phyloP scores from a whole-genome alignment of 805 yeast species.

The Vanderwaltozyma yarrowii region DNA sequence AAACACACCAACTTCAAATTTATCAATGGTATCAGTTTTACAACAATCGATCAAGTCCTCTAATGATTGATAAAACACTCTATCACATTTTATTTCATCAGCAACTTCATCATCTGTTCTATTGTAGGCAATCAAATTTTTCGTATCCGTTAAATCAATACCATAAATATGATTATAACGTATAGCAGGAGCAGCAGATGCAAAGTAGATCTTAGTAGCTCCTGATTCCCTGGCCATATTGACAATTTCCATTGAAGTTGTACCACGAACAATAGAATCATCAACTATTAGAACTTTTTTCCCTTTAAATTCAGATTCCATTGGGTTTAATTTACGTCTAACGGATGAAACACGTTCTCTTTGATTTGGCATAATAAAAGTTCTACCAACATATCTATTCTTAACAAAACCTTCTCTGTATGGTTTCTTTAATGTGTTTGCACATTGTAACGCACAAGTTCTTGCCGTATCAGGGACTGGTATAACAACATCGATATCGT shows the following conservation, averaged over 20 bases:
- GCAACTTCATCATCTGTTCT: constrained; percentile 69
- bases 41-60: constrained; percentile 80
- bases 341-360: constrained; percentile 88
- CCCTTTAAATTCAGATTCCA: constrained; percentile 83
- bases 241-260: constrained; percentile 92
- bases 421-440: constrained; percentile 67
- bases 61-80: constrained; percentile 78
- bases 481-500: constrained; percentile 82
- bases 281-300: constrained; percentile 85
- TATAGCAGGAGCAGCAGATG: constrained; percentile 98
- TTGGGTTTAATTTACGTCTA: constrained; percentile 89
- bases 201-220: constrained; percentile 88
- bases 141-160: constrained; percentile 92
- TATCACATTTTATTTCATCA: constrained; percentile 75
- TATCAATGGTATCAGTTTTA: constrained; percentile 32
- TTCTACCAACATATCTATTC: constrained; percentile 93
- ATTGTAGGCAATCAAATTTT: constrained; percentile 82
- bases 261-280: constrained; percentile 96
- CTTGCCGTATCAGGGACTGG: constrained; percentile 99
- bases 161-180: constrained; percentile 94
- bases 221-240: constrained; percentile 99
- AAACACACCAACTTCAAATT: constrained; percentile 94
- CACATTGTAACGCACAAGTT: constrained; percentile 87
- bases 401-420: constrained; percentile 97
- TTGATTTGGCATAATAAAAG: constrained; percentile 98